Conservation (phyloP, 352 stramenopile genomes). For the Globisporangium heterothallicum region DNA sequence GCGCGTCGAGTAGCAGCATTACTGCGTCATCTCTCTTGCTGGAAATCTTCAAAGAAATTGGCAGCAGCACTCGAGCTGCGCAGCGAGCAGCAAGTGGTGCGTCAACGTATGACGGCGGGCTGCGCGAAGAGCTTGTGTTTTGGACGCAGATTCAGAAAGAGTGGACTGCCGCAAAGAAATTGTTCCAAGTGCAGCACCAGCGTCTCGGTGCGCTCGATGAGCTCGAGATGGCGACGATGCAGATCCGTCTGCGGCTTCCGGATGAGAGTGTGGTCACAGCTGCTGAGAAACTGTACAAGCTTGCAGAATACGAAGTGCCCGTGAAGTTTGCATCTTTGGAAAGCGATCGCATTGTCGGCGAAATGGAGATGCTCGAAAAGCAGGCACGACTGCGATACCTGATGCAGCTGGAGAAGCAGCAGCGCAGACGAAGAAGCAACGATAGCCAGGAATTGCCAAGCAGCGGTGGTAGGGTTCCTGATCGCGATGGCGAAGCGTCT, state of each 20-base stretch:
- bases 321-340: constrained; percentile 33
- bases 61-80: constrained; percentile 18
- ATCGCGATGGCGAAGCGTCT: not conserved
- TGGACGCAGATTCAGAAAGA: constrained; percentile 45
- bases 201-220: constrained; percentile 71
- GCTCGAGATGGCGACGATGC: constrained; percentile 69
- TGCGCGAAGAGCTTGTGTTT: constrained; percentile 45
- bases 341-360: constrained; percentile 31
- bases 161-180: constrained; percentile 46
- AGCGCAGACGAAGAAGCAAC: constrained; percentile 1
- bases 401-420: constrained; percentile 33
- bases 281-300: constrained; percentile 51
- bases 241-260: constrained; percentile 44
- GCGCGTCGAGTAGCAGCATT: constrained; percentile 1
- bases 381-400: constrained; percentile 61
- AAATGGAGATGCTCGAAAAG: constrained; percentile 41
- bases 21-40: constrained; percentile 32
- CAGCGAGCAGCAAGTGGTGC: not conserved
- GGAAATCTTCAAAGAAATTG: constrained; percentile 60
- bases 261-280: constrained; percentile 34
- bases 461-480: not conserved
- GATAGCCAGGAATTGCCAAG: not conserved
- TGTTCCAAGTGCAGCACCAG: constrained; percentile 67
- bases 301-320: constrained; percentile 39
- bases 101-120: constrained; percentile 11